Evolutionary conservation across 768 basidiomycete species (phyloP), one percentile per base, ranked within the genome.

Genomic region (Leccinum longicurvipes): DNA sequence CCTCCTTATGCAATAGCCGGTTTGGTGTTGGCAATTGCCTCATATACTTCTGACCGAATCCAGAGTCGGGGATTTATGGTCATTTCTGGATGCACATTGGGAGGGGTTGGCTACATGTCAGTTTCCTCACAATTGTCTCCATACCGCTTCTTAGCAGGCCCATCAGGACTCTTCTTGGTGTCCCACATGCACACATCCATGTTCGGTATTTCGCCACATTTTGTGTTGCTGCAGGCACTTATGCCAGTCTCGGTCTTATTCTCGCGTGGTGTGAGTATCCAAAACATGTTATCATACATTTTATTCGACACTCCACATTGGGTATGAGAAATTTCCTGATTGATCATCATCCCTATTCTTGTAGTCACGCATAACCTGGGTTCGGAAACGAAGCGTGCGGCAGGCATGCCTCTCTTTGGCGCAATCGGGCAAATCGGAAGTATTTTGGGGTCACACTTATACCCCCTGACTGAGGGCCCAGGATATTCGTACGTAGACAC

Each of bases 1-100:
- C 79, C 82, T 7, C 82, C 82, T 9, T 82, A 83, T 58, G 78
- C 78, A 6, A 72, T 74, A 4, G 74, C 75, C 1, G 67, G 77
- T 10, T 51, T 72, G 11, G 64, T 79, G 32, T 61, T 80, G 10
- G 59, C 76, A 49, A 27, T 63, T 12, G 51, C 67, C 9, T 76
- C 74, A 1, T 81, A 75, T 56, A 56, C 56, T 19, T 79, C 82
- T 6, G 79, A 81, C 59, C 69, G 75, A 56, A 67, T 77, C 2
- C 75, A 76, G 55, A 72, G 65, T 46, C 76, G 81, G 21, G 81
- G 81, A 1, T 36, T 71, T 32, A 60, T 73, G 49, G 48, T 77
- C 21, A 60, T 69, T 15, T 53, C 53, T 47, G 62, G 69, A 15
- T 69, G 70, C n/a, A 57, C 55, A 0, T 29, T 78, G 5, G 71